Evolutionary conservation across 176 grass and related monocot species (phyloP), one percentile per base, ranked within the genome.

Genomic region (Avena insularis): DNA sequence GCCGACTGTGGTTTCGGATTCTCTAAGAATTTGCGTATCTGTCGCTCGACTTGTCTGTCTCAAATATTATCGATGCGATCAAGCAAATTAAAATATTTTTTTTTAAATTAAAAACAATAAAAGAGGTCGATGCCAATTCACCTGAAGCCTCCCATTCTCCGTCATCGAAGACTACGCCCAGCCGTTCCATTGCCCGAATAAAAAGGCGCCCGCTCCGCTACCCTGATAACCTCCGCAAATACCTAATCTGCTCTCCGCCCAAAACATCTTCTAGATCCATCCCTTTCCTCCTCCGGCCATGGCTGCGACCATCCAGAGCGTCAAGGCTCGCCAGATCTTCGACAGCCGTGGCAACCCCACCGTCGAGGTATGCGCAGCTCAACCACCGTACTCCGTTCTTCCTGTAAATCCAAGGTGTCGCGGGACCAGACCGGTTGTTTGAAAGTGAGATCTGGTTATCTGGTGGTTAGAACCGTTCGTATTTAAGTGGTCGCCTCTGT

Each of bases 271-370:
- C 53, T 35, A 60, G 77, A 79, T 79, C 54, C 47, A 35, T 54
- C 64, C 12, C 35, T 82, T 31, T 7, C 14, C 38, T 71, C 9
- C 67, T 45, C 68, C 68, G 17, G 36, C 68, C 68, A 71, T 71
- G 68, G 68, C 35, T 1, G 67, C 68, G 36, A 45, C 68, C 68
- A 71, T 71, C 68, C 36, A 45, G 36, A n/a, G 36, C 68, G 17
- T 71, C 17, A 71, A 71, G 68, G 68, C 68, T 45, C 68, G 68
- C 36, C 68, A 71, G 36, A 71, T 71, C 17, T 71, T 71, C 68
- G 68, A 71, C 68, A 71, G 36, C 68, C 17, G 68, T 1, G 68
- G 68, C 68, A 71, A 71, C 68, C 68, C 68, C 68, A 71, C 68
- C 68, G 38, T 71, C 68, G 68, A 71, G 68, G 68, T 71, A 71